Evolutionary conservation across 73 alveolate genomes (phyloP).

Genomic region (Effrenium voratum): DNA sequence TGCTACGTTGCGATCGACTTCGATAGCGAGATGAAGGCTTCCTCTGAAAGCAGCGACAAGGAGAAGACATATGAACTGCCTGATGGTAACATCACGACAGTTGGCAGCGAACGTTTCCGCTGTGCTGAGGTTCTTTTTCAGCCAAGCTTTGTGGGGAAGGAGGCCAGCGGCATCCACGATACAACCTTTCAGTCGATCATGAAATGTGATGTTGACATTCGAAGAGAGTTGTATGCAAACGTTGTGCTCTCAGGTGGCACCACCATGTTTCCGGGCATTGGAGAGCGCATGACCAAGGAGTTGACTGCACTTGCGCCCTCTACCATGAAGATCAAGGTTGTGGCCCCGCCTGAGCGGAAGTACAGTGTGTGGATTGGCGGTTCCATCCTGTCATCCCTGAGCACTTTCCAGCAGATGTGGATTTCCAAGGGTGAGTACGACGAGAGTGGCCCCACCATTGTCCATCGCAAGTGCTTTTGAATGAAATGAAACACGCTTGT

Average conservation of each 20-base stretch:
- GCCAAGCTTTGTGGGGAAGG: constrained; percentile 95
- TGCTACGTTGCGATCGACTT: constrained; percentile 98
- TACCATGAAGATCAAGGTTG: constrained; percentile 95
- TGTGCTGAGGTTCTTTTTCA: constrained; percentile 49
- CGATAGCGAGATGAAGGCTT: constrained; percentile 97
- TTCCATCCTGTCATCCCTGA: constrained; percentile 97
- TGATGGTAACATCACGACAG: constrained; percentile 95
- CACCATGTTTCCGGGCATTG: constrained; percentile 97
- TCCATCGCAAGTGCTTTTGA: constrained; percentile 97
- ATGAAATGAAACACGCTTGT: too few relatives aligned
- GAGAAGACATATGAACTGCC: constrained; percentile 96
- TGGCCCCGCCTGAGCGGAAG: constrained; percentile 97
- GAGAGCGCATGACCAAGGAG: constrained; percentile 98
- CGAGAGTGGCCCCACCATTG: constrained; percentile 98
- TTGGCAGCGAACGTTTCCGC: constrained; percentile 95
- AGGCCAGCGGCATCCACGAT: constrained; percentile 97
- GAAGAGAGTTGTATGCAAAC: constrained; percentile 98
- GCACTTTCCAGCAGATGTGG: constrained; percentile 99
- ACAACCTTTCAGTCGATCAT: constrained; percentile 97
- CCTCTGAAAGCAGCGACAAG: constrained; percentile 32
- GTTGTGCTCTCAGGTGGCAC: constrained; percentile 99
- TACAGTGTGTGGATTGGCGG: constrained; percentile 99
- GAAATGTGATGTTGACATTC: constrained; percentile 98
- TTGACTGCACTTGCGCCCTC: constrained; percentile 97
- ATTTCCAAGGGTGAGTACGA: constrained; percentile 98